Conservation (phyloP, 768 basidiomycete genomes). For the Agaricus subrufescens region DNA sequence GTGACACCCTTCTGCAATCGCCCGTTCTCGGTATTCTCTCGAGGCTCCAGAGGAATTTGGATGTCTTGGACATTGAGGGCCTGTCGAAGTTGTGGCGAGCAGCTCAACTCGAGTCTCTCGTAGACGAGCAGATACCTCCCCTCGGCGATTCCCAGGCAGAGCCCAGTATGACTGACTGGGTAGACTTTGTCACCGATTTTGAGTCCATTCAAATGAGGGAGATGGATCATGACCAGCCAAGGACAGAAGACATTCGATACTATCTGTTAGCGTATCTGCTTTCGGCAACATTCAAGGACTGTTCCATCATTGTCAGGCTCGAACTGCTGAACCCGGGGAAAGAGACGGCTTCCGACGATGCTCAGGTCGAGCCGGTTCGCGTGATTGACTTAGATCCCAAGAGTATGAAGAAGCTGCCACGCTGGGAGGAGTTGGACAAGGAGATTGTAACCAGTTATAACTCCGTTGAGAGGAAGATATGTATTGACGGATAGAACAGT, state of each 20-base stretch:
- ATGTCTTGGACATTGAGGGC: slow-evolving; percentile 83
- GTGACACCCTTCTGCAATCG: slow-evolving; percentile 43
- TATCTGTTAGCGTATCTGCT: slow-evolving; percentile 75
- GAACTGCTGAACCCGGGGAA: slow-evolving; percentile 22
- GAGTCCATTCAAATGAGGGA: slow-evolving; percentile 25
- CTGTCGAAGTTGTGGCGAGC: slow-evolving; percentile 44
- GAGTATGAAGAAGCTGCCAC: slow-evolving; percentile 51
- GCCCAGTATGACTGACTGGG: slow-evolving; percentile 63
- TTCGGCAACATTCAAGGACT: slow-evolving; percentile 96
- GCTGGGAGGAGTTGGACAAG: slow-evolving; percentile 73
- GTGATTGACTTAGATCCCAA: slow-evolving; percentile 90
- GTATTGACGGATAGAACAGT: slow-evolving; percentile 23
- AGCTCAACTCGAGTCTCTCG: slow-evolving; percentile 20
- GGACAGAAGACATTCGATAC: slow-evolving; percentile 46
- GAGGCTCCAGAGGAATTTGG: slow-evolving; percentile 69
- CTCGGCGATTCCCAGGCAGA: slow-evolving; percentile 34
- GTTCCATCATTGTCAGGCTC: slow-evolving; percentile 52
- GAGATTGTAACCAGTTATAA: slow-evolving; percentile 41
- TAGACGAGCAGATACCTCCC: slow-evolving; percentile 17
- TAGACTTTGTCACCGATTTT: slow-evolving; percentile 55
- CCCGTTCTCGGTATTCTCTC: slow-evolving; percentile 52
- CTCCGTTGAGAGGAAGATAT: slow-evolving; percentile 20
- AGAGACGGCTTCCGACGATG: neutral
- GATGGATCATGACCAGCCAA: slow-evolving; percentile 33
- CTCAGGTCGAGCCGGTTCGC: slow-evolving; percentile 34